Evolutionary conservation across 768 basidiomycete species (phyloP).

Genomic region (Suillus hirtellus): DNA sequence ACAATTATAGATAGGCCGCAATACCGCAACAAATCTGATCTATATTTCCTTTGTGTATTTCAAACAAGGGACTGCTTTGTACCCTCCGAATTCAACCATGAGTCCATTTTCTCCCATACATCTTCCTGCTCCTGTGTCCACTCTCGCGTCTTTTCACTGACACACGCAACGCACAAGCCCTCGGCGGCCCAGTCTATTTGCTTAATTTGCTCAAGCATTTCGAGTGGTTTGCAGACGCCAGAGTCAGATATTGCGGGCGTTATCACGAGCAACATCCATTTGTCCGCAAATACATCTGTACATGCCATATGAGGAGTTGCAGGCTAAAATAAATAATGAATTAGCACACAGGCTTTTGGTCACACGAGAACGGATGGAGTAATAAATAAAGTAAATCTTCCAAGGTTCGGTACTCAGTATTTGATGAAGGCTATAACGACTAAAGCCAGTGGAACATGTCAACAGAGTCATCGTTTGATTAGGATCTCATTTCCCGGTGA

Average conservation of each 20-base stretch:
- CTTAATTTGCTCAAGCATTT: conserved; percentile 65
- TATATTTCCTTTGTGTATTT: conserved; percentile 9
- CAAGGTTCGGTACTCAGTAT: neutral
- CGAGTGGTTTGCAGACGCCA: conserved; percentile 70
- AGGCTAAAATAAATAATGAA: conserved; percentile 26
- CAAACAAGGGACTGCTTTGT: conserved; percentile 14
- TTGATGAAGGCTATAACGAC: neutral
- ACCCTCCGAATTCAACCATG: conserved; percentile 43
- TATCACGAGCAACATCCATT: conserved; percentile 73
- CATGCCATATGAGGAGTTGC: conserved; percentile 73
- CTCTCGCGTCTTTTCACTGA: conserved; percentile 58
- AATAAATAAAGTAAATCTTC: neutral
- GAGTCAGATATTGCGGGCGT: conserved; percentile 60
- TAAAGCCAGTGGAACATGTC: neutral
- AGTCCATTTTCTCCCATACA: conserved; percentile 63
- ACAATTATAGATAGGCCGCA: conserved; percentile 1
- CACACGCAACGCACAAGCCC: conserved; percentile 62
- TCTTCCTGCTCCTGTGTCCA: conserved; percentile 62
- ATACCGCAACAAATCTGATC: conserved; percentile 6
- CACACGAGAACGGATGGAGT: neutral
- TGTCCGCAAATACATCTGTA: conserved; percentile 69
- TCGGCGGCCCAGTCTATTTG: conserved; percentile 55
- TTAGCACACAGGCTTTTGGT: conserved; percentile 1
- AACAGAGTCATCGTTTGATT: too few species aligned
- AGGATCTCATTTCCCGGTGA: neutral